phyloP scores from a whole-genome alignment of 257 asterid species.

The Penstemon davidsonii region DNA sequence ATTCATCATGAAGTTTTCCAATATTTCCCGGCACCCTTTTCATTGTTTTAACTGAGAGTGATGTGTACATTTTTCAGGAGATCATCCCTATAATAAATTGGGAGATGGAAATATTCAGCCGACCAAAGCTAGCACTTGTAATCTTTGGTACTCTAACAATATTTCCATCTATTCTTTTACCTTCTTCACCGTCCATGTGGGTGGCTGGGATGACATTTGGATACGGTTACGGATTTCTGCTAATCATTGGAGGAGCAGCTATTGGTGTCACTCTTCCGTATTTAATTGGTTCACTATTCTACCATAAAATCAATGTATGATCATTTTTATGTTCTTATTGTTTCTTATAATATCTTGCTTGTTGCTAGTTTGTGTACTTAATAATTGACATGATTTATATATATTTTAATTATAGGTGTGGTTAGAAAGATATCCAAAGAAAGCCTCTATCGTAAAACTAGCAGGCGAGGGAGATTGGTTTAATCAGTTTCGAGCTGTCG shows the following conservation, averaged over 20 bases:
- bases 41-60: slow-evolving; percentile 11
- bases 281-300: slow-evolving; percentile 81
- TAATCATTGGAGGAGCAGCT: slow-evolving; percentile 55
- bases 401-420: slow-evolving; percentile 48
- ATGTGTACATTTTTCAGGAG: slow-evolving; percentile 43
- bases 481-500: slow-evolving; percentile 78
- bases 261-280: slow-evolving; percentile 84
- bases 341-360: slow-evolving; percentile 1
- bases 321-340: neutral
- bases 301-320: slow-evolving; percentile 70
- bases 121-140: slow-evolving; percentile 52
- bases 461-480: slow-evolving; percentile 93
- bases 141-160: slow-evolving; percentile 67
- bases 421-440: slow-evolving; percentile 82
- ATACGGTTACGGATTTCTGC: slow-evolving; percentile 73
- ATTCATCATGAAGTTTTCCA: too few relatives aligned
- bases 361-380: neutral
- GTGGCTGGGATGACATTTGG: slow-evolving; percentile 92
- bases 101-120: slow-evolving; percentile 73
- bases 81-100: slow-evolving; percentile 72
- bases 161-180: slow-evolving; percentile 65
- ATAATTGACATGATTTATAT: neutral
- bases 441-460: slow-evolving; percentile 76
- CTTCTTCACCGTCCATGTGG: slow-evolving; percentile 93
- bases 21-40: too few relatives aligned